These are phyloP conservation scores for Rubia balearica DNA, from an alignment of 305 asterid genomes.

Conservation along the genomic window DNA sequence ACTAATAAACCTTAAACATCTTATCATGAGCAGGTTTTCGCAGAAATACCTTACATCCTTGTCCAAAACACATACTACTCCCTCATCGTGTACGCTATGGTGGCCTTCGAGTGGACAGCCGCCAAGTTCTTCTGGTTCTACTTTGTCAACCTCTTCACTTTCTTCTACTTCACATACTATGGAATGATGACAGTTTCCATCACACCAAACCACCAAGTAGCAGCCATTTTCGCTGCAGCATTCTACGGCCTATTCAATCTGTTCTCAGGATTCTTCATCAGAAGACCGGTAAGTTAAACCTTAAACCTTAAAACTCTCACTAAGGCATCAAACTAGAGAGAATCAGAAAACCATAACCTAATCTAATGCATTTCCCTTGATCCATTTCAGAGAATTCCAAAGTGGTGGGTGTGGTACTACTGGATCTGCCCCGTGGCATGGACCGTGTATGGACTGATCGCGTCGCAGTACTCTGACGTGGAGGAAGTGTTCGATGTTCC, in stretches of 20 bases:
- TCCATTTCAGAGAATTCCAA: conserved; percentile 27
- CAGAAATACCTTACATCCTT: conserved; percentile 63
- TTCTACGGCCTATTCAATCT: conserved; percentile 70
- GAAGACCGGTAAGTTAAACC: conserved; percentile 61
- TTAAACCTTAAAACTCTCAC: neutral
- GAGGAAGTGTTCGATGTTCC: conserved; percentile 33
- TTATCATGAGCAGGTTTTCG: conserved; percentile 38
- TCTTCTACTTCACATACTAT: conserved; percentile 85
- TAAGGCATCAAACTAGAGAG: neutral
- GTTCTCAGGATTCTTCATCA: conserved; percentile 87
- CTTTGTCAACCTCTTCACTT: conserved; percentile 63
- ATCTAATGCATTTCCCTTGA: neutral
- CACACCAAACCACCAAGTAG: conserved; percentile 92
- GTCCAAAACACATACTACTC: conserved; percentile 64
- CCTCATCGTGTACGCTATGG: conserved; percentile 70
- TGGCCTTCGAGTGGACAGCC: conserved; percentile 74
- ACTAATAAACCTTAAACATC: neutral
- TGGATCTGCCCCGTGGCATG: conserved; percentile 93
- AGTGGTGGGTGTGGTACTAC: conserved; percentile 44
- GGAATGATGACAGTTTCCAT: conserved; percentile 93
- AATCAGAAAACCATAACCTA: neutral
- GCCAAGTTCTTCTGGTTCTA: conserved; percentile 88
- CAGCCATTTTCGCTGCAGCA: conserved; percentile 79
- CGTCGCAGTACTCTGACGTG: conserved; percentile 75
- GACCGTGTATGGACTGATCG: conserved; percentile 80